Conservation (phyloP, 2,329 filamentous ascomycete genomes). For the Whalleya microplaca region DNA sequence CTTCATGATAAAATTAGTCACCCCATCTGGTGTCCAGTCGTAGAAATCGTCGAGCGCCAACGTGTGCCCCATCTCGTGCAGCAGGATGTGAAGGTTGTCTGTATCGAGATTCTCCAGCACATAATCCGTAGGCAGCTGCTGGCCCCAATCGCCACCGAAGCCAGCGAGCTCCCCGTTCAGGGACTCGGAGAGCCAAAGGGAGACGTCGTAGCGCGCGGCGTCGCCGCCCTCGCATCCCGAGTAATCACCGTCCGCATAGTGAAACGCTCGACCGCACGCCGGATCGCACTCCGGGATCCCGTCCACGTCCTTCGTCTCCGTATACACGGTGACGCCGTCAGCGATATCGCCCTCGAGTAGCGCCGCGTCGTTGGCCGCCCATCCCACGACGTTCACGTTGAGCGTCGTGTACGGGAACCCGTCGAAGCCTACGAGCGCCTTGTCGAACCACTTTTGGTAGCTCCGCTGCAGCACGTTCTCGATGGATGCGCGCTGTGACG, state of each 20-base stretch:
- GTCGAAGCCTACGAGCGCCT: slow-evolving; percentile 5
- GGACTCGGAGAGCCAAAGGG: slow-evolving; percentile 4
- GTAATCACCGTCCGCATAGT: slow-evolving; percentile 9
- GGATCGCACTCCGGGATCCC: slow-evolving; percentile 8
- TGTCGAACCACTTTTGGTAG: slow-evolving; percentile 6
- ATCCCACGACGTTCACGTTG: slow-evolving; percentile 7
- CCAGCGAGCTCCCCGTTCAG: slow-evolving; percentile 1
- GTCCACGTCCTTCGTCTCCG: neutral
- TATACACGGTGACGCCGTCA: slow-evolving; percentile 2
- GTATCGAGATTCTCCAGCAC: slow-evolving; percentile 44
- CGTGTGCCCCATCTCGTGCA: slow-evolving; percentile 51
- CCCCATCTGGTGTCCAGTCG: slow-evolving; percentile 48
- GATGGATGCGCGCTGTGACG: slow-evolving; percentile 3
- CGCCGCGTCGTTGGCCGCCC: slow-evolving; percentile 3
- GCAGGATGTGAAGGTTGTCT: slow-evolving; percentile 48
- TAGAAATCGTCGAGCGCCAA: slow-evolving; percentile 46
- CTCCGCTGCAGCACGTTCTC: neutral
- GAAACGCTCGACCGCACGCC: slow-evolving; percentile 3
- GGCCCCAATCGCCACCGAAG: slow-evolving; percentile 6
- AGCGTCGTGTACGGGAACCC: slow-evolving; percentile 3
- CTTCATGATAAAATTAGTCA: slow-evolving; percentile 49
- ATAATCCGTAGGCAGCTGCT: slow-evolving; percentile 40
- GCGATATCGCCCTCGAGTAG: neutral
- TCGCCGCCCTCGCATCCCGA: slow-evolving; percentile 6
- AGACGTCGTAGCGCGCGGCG: slow-evolving; percentile 7